Evolutionary conservation across 495 filamentous ascomycete genomes (phyloP).

Genomic region (Parathielavia appendiculata): DNA sequence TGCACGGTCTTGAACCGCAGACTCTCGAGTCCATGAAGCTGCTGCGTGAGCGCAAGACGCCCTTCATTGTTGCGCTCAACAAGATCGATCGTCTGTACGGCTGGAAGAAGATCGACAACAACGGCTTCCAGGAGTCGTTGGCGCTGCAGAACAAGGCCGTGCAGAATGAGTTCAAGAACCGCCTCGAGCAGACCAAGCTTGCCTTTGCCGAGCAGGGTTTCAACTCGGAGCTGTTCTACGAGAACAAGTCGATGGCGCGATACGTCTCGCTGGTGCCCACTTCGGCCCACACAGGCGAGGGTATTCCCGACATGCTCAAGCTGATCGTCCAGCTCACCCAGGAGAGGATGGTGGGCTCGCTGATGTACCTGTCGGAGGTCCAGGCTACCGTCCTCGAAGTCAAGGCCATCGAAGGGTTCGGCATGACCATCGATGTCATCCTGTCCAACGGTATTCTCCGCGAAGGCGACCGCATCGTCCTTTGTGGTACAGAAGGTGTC

Average conservation of each 20-base stretch:
- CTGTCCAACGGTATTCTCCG: constrained; percentile 91
- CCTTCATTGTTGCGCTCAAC: constrained; percentile 98
- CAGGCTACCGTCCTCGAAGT: constrained; percentile 98
- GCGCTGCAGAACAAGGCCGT: constrained; percentile 87
- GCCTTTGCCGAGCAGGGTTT: constrained; percentile 95
- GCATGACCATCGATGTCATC: constrained; percentile 98
- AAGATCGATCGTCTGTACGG: constrained; percentile 99
- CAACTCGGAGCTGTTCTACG: constrained; percentile 93
- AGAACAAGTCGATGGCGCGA: constrained; percentile 94
- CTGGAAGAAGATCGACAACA: constrained; percentile 97
- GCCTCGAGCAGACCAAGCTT: constrained; percentile 84
- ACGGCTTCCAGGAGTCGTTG: constrained; percentile 92
- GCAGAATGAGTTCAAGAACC: constrained; percentile 89
- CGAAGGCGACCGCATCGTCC: constrained; percentile 89
- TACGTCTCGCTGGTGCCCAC: constrained; percentile 94
- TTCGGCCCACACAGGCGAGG: constrained; percentile 95
- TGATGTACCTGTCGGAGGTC: constrained; percentile 98
- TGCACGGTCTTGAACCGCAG: constrained; percentile 98
- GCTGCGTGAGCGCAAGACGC: constrained; percentile 87
- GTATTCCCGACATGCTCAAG: constrained; percentile 98
- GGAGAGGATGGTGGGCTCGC: constrained; percentile 92
- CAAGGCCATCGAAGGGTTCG: constrained; percentile 97
- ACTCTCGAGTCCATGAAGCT: constrained; percentile 96
- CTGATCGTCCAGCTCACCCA: constrained; percentile 86
- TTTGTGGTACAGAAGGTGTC: constrained; percentile 91